Evolutionary conservation across 331 rosid genomes (phyloP).

Genomic region (Erythrophleum ivorense): DNA sequence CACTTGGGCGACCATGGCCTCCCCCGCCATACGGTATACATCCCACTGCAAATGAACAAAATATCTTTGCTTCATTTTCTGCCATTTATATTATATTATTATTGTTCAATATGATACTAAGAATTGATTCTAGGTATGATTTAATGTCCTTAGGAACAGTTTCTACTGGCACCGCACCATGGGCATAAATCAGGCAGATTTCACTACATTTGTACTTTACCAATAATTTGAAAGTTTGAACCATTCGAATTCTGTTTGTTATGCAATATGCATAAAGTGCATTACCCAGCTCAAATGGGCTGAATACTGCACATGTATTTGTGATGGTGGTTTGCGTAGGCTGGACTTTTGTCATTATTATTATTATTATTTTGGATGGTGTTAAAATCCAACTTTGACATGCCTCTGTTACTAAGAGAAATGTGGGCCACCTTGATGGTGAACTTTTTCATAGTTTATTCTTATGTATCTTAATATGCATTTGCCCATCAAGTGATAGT

Average conservation of each 20-base stretch:
- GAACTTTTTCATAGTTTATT: neutral
- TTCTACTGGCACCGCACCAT: constrained; percentile 1
- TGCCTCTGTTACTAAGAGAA: constrained; percentile 33
- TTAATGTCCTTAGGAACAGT: neutral
- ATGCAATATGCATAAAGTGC: neutral
- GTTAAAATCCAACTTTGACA: constrained; percentile 30
- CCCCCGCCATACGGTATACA: constrained; percentile 69
- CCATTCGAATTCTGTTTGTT: neutral
- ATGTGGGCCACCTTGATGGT: neutral
- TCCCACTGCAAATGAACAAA: neutral
- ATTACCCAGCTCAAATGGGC: neutral
- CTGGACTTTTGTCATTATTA: neutral
- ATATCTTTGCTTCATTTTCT: neutral
- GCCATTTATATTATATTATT: neutral
- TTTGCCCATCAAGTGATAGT: neutral
- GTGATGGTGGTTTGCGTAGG: neutral
- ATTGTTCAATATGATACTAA: neutral
- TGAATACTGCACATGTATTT: neutral
- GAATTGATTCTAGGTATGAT: neutral
- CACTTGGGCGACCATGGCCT: constrained; percentile 86
- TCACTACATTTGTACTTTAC: neutral
- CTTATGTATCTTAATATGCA: neutral
- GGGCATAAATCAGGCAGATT: neutral
- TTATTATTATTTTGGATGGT: neutral
- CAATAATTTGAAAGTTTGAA: constrained; percentile 1